A percentile compares a stretch with the other conserved stretches of the same genome.
Evolutionary conservation across 805 yeast genomes (phyloP).

Genomic region (Starmera caribaea): DNA sequence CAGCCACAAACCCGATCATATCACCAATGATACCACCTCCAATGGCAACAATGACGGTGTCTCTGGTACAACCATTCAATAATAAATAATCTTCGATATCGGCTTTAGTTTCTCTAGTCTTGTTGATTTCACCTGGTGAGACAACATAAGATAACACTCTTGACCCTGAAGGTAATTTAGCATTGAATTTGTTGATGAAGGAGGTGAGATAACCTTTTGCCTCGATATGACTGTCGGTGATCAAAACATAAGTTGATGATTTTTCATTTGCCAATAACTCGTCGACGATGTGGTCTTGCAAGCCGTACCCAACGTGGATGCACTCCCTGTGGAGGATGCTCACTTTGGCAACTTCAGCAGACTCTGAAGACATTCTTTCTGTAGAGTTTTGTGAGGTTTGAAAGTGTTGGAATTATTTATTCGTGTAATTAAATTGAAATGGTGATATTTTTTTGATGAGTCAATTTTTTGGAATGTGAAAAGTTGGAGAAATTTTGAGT

Average conservation of each 20-base stretch:
- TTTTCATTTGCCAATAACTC: conserved; percentile 52
- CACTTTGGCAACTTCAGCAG: conserved; percentile 34
- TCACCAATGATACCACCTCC: conserved; percentile 99
- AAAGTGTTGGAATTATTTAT: too few relatives aligned
- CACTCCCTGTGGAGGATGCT: conserved; percentile 72
- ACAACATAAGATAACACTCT: conserved; percentile 68
- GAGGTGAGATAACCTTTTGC: conserved; percentile 50
- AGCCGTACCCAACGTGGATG: conserved; percentile 84
- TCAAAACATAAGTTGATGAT: conserved; percentile 86
- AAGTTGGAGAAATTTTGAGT: too few relatives aligned
- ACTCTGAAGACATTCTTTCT: conserved; percentile 1
- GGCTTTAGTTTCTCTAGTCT: conserved; percentile 83
- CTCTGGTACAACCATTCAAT: conserved; percentile 84
- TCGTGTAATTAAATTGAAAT: too few relatives aligned
- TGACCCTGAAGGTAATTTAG: conserved; percentile 36
- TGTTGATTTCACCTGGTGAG: conserved; percentile 89
- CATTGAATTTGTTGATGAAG: conserved; percentile 33
- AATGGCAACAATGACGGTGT: conserved; percentile 85
- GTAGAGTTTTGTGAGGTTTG: not conserved
- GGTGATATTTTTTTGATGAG: too few relatives aligned
- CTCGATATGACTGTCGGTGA: conserved; percentile 77
- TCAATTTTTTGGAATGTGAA: too few relatives aligned
- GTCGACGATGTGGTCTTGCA: conserved; percentile 61
- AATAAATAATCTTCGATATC: conserved; percentile 85
- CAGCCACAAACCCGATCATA: conserved; percentile 98